These are phyloP conservation scores for Quercus lobata DNA, from an alignment of 331 rosid genomes.

Conservation along the genomic window DNA sequence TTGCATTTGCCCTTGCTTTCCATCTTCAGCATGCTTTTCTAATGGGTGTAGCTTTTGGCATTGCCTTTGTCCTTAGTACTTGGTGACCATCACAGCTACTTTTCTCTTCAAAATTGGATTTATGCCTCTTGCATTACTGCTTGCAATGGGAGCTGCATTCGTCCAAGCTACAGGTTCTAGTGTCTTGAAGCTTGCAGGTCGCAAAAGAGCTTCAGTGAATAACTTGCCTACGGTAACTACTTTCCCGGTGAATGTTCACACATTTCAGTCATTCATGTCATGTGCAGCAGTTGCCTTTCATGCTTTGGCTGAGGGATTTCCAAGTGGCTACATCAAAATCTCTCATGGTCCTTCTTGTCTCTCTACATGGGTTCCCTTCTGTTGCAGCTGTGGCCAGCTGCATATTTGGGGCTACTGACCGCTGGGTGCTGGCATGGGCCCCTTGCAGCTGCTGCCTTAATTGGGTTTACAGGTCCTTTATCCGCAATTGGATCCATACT, in stretches of 20 bases:
- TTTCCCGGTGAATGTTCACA: constrained; percentile 68
- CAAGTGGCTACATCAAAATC: constrained; percentile 97
- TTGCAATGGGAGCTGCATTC: constrained; percentile 65
- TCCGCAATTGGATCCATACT: constrained; percentile 96
- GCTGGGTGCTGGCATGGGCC: constrained; percentile 59
- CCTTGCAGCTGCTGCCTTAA: constrained; percentile 78
- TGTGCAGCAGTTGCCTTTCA: constrained; percentile 89
- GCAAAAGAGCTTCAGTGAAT: constrained; percentile 50
- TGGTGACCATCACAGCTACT: constrained; percentile 90
- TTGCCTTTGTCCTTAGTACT: constrained; percentile 90
- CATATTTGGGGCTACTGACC: constrained; percentile 86
- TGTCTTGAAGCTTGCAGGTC: constrained; percentile 52
- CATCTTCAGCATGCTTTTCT: constrained; percentile 83
- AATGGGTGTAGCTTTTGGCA: constrained; percentile 93
- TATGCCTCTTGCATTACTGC: constrained; percentile 48
- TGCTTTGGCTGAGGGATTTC: constrained; percentile 95
- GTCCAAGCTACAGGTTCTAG: constrained; percentile 53
- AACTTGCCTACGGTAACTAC: constrained; percentile 47
- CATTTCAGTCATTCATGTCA: constrained; percentile 86
- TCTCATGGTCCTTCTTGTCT: constrained; percentile 95
- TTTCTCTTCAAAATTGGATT: constrained; percentile 70
- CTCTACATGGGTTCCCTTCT: constrained; percentile 92
- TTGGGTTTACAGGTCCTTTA: constrained; percentile 85
- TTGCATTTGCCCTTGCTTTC: constrained; percentile 74
- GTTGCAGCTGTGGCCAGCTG: constrained; percentile 99